phyloP scores from a whole-genome alignment of 2,329 filamentous ascomycete species.

The Trichoderma brevicompactum region DNA sequence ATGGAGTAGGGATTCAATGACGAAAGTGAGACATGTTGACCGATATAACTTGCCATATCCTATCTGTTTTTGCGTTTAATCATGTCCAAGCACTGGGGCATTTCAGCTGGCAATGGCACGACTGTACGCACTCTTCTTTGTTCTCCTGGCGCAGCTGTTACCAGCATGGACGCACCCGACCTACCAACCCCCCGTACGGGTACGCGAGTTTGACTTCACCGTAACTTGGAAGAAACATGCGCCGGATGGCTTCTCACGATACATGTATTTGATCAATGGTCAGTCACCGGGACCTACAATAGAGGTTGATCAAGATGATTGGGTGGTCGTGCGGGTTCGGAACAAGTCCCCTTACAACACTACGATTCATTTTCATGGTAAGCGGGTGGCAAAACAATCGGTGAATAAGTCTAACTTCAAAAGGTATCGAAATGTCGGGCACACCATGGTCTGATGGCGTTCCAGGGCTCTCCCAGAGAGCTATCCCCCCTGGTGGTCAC shows the following conservation, averaged over 20 bases:
- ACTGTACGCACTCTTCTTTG: background rate
- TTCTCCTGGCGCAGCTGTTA: conserved; percentile 13
- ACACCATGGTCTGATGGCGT: conserved; percentile 66
- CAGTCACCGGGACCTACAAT: conserved; percentile 66
- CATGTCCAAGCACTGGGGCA: background rate
- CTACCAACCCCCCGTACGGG: background rate
- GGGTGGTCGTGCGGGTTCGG: conserved; percentile 49
- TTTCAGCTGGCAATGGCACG: background rate
- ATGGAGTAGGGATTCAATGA: too few species aligned
- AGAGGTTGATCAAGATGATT: conserved; percentile 56
- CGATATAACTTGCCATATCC: too few species aligned
- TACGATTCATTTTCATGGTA: conserved; percentile 57
- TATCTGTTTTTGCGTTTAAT: background rate
- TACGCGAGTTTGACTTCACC: conserved; percentile 36
- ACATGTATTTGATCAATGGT: conserved; percentile 60
- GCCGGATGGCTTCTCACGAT: conserved; percentile 50
- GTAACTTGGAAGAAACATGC: conserved; percentile 46
- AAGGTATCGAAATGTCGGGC: conserved; percentile 53
- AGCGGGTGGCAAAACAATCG: background rate
- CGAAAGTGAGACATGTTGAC: background rate
- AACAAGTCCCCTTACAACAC: conserved; percentile 54
- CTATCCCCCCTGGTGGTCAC: conserved; percentile 52
- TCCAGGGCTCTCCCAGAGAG: conserved; percentile 58
- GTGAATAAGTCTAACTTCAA: background rate
- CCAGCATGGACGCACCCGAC: conserved; percentile 2